These are phyloP conservation scores for Fusarium illudens DNA, from an alignment of 2,329 filamentous ascomycete species.

Conservation along the genomic window DNA sequence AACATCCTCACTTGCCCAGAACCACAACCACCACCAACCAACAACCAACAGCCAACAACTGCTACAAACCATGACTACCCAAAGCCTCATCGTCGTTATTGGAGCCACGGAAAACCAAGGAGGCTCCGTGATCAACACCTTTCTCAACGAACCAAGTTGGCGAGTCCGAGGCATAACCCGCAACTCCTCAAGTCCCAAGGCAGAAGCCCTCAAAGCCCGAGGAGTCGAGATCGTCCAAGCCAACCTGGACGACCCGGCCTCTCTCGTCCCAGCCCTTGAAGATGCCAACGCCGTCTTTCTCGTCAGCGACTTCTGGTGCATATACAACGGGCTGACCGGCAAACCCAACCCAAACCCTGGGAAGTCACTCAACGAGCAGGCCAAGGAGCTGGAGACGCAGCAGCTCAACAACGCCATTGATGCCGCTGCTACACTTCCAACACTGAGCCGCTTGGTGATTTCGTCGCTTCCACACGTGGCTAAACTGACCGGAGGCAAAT, in stretches of 20 bases:
- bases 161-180: slow-evolving; percentile 10
- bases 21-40: not conserved
- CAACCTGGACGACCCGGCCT: slow-evolving; percentile 1
- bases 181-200: not conserved
- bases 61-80: not conserved
- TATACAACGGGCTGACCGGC: not conserved
- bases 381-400: not conserved
- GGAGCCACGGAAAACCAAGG: slow-evolving; percentile 54
- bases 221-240: slow-evolving; percentile 10
- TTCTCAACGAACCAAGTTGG: slow-evolving; percentile 2
- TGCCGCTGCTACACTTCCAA: not conserved
- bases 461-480: not conserved
- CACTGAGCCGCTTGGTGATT: not conserved
- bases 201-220: not conserved
- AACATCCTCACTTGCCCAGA: not conserved
- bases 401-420: not conserved
- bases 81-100: slow-evolving; percentile 45
- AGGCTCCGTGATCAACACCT: slow-evolving; percentile 26
- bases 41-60: not conserved
- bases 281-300: slow-evolving; percentile 42
- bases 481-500: not conserved
- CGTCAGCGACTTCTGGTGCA: slow-evolving; percentile 44
- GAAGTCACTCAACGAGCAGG: not conserved
- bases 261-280: slow-evolving; percentile 2
- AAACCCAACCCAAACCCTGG: not conserved